phyloP scores from a whole-genome alignment of 495 filamentous ascomycete genomes.

The Podospora anserina region DNA sequence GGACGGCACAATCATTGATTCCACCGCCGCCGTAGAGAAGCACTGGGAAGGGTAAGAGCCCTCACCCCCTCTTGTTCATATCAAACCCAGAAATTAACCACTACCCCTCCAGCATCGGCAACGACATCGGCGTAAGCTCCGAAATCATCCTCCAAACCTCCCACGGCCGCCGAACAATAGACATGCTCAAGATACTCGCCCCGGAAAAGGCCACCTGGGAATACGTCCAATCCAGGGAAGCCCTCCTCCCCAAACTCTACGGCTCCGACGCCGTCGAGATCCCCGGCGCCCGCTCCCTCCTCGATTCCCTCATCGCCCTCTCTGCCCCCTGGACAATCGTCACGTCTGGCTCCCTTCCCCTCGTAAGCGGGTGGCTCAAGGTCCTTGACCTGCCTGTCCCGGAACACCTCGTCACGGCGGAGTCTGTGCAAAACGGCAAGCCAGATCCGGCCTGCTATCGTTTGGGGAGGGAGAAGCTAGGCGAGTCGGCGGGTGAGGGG shows the following conservation, averaged over 20 bases:
- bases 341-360: slow-evolving; percentile 77
- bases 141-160: slow-evolving; percentile 75
- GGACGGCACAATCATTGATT: slow-evolving; percentile 82
- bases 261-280: slow-evolving; percentile 79
- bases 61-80: not conserved
- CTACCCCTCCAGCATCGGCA: slow-evolving; percentile 59
- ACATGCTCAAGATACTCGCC: slow-evolving; percentile 70
- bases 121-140: slow-evolving; percentile 78
- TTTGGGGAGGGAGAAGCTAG: slow-evolving; percentile 64
- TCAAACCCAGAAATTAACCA: slow-evolving; percentile 7
- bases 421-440: slow-evolving; percentile 83
- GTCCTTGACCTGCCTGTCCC: slow-evolving; percentile 73
- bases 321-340: slow-evolving; percentile 84
- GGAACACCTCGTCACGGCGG: slow-evolving; percentile 72
- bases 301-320: slow-evolving; percentile 39
- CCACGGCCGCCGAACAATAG: slow-evolving; percentile 83
- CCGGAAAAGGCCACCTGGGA: slow-evolving; percentile 85
- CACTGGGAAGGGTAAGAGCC: slow-evolving; percentile 76
- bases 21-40: slow-evolving; percentile 79
- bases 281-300: slow-evolving; percentile 57
- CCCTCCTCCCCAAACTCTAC: slow-evolving; percentile 68
- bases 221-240: slow-evolving; percentile 77
- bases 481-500: slow-evolving; percentile 38
- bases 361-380: slow-evolving; percentile 83
- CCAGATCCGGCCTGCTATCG: slow-evolving; percentile 83